Conservation (phyloP, 768 basidiomycete species). For the Gloeopeniophorella convolvens region DNA sequence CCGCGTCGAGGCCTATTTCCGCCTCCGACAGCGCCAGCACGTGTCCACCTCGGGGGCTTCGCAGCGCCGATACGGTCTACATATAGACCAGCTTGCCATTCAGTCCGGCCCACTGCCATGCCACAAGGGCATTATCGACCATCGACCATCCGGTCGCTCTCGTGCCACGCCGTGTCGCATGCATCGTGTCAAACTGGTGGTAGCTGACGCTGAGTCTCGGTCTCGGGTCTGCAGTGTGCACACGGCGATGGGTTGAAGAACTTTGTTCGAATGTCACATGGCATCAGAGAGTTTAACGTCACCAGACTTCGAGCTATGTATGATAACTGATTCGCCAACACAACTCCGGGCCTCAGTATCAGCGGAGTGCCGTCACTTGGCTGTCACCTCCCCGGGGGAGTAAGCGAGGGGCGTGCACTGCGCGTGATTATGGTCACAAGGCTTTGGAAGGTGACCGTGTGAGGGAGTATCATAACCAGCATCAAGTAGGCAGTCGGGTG, state of each 20-base stretch:
- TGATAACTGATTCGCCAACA: constrained; percentile 8
- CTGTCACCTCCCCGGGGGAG: constrained; percentile 2
- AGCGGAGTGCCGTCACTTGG: constrained; percentile 9
- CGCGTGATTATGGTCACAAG: constrained; percentile 11
- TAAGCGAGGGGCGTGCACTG: constrained; percentile 12
- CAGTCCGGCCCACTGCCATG: too few species aligned
- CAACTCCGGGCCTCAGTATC: constrained; percentile 2
- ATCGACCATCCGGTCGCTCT: too few species aligned
- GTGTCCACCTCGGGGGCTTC: too few species aligned
- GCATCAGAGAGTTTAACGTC: background rate
- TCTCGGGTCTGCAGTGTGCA: too few species aligned
- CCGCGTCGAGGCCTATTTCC: too few species aligned
- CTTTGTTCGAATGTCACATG: constrained; percentile 40
- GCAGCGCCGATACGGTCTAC: too few species aligned
- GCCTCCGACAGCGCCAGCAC: too few species aligned
- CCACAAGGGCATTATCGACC: too few species aligned
- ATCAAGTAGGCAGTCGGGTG: background rate
- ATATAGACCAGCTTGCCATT: too few species aligned
- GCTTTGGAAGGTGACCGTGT: background rate
- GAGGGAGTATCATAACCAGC: constrained; percentile 3
- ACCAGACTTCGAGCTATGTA: background rate
- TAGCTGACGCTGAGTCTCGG: too few species aligned
- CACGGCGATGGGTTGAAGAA: constrained; percentile 38
- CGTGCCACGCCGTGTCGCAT: too few species aligned
- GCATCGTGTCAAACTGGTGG: too few species aligned